Percentiles rank a stretch among this genome's conserved stretches.
These are phyloP conservation scores for Scolecobasidium constrictum DNA, from an alignment of 2,329 filamentous ascomycete species.

Conservation along the genomic window DNA sequence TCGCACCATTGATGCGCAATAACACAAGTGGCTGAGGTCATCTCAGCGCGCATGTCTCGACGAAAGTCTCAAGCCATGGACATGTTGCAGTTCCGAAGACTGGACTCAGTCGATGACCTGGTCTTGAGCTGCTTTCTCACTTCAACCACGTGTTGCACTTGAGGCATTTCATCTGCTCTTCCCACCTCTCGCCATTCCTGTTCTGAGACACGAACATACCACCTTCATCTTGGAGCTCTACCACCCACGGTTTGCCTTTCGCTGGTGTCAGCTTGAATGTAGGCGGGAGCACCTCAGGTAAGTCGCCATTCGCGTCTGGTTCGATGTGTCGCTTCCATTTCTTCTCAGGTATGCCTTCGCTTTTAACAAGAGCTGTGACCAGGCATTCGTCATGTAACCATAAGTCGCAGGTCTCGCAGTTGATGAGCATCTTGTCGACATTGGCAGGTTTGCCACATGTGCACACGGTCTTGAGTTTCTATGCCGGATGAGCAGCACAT, in stretches of 20 bases:
- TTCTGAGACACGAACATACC: background rate
- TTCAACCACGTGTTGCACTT: background rate
- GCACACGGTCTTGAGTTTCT: slow-evolving; percentile 22
- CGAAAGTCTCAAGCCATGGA: too few relatives aligned
- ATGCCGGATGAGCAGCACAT: too few relatives aligned
- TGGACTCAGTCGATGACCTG: too few relatives aligned
- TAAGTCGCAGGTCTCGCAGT: slow-evolving; percentile 29
- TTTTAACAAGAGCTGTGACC: slow-evolving; percentile 12
- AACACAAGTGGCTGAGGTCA: too few relatives aligned
- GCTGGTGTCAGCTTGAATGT: background rate
- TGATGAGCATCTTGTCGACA: slow-evolving; percentile 30
- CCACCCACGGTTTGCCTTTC: background rate
- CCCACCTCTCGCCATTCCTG: background rate
- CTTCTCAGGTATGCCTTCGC: background rate
- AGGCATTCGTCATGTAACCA: slow-evolving; percentile 34
- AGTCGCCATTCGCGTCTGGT: background rate
- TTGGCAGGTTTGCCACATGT: slow-evolving; percentile 27
- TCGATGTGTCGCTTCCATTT: background rate
- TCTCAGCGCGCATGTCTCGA: too few relatives aligned
- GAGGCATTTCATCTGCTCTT: background rate
- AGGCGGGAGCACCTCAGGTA: background rate
- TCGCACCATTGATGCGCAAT: too few relatives aligned
- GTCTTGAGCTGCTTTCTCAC: background rate
- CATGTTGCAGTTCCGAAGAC: too few relatives aligned
- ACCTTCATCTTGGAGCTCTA: background rate